These are phyloP conservation scores for Ambrosia trifida DNA, from an alignment of 129 eudicot species.

Conservation along the genomic window DNA sequence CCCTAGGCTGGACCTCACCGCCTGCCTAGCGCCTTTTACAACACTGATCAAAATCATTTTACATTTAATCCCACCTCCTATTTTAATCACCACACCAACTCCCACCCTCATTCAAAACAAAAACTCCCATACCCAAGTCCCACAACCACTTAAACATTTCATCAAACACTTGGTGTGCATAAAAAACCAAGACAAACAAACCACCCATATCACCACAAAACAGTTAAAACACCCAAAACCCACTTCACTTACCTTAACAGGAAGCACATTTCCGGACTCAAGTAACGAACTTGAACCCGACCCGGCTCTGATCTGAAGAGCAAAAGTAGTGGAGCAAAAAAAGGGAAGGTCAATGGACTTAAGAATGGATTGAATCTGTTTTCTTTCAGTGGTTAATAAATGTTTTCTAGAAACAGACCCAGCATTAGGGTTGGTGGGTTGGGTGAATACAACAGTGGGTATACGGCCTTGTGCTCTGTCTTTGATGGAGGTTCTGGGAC, in stretches of 20 bases:
- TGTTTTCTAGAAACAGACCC: slow-evolving; percentile 53
- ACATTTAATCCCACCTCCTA: no score
- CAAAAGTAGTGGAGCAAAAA: slow-evolving; percentile 83
- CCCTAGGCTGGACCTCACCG: no score
- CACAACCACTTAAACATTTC: background rate
- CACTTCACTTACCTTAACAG: slow-evolving; percentile 52
- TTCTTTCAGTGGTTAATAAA: slow-evolving; percentile 67
- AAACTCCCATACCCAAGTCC: background rate
- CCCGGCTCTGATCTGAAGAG: slow-evolving; percentile 85
- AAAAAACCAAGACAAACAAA: background rate
- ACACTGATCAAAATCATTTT: no score
- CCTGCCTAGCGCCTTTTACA: no score
- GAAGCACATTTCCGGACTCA: slow-evolving; percentile 77
- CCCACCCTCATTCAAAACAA: background rate
- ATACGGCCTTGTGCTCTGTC: slow-evolving; percentile 94
- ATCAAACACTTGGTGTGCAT: slow-evolving; percentile 14
- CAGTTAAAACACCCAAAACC: background rate
- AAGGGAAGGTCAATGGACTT: slow-evolving; percentile 52
- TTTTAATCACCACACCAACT: no score
- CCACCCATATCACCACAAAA: background rate
- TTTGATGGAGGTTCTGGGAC: slow-evolving; percentile 57
- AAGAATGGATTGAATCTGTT: slow-evolving; percentile 75
- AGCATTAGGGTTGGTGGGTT: slow-evolving; percentile 29
- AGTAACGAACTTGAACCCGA: slow-evolving; percentile 76
- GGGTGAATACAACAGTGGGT: slow-evolving; percentile 82